phyloP scores from a whole-genome alignment of 352 stramenopile species.

The Elongisporangium prolatum region DNA sequence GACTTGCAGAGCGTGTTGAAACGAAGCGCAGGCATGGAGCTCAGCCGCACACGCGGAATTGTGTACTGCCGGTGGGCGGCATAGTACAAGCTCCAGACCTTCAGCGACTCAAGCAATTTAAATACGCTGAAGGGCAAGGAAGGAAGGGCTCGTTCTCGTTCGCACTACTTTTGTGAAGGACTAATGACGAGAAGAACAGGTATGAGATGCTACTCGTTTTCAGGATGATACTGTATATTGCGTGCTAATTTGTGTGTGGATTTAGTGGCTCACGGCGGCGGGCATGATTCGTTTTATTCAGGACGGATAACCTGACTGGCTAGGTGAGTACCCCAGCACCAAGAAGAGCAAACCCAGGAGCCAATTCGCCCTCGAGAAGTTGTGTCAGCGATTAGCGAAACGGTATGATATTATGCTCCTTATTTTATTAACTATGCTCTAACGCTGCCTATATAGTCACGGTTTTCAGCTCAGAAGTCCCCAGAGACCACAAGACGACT shows the following conservation, averaged over 20 bases:
- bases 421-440: not conserved
- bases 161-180: conserved; percentile 12
- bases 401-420: not conserved
- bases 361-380: not conserved
- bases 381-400: not conserved
- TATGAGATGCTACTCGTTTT: not conserved
- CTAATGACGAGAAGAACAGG: conserved; percentile 5
- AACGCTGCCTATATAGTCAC: not conserved
- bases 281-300: not conserved
- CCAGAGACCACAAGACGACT: not conserved
- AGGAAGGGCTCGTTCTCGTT: conserved; percentile 5
- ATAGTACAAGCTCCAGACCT: not conserved
- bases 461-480: conserved; percentile 1
- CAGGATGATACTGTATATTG: too few species aligned
- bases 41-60: not conserved
- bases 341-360: not conserved
- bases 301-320: too few species aligned
- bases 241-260: conserved; percentile 1
- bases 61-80: not conserved
- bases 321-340: not conserved
- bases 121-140: conserved; percentile 7
- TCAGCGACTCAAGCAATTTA: not conserved
- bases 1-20: not conserved
- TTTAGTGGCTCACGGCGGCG: not conserved
- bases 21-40: not conserved